Evolutionary conservation across 768 basidiomycete genomes (phyloP).

Genomic region (Lentinula aciculospora): DNA sequence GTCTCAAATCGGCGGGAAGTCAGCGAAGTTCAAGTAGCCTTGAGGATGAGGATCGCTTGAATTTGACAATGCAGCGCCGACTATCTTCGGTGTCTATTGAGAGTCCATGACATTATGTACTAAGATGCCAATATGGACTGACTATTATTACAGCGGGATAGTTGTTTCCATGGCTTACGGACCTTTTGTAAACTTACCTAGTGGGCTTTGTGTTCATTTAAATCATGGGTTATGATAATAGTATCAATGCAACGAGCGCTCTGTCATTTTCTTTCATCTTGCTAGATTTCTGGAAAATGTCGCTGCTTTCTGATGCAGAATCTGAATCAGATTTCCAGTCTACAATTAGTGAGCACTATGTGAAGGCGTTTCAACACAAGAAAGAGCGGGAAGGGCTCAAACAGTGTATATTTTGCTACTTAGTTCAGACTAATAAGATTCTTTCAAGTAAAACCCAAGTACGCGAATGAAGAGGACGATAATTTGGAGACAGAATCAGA

Average conservation of each 20-base stretch:
- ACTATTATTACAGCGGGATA: not conserved
- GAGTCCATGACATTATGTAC: not conserved
- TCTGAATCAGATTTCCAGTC: slow-evolving; percentile 34
- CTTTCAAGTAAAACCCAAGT: slow-evolving; percentile 80
- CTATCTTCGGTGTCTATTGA: not conserved
- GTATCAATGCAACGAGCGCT: too few relatives aligned
- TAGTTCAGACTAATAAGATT: not conserved
- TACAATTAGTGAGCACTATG: slow-evolving; percentile 71
- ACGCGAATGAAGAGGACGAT: slow-evolving; percentile 61
- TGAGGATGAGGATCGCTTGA: not conserved
- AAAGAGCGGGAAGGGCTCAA: slow-evolving; percentile 84
- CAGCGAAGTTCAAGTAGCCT: slow-evolving; percentile 1
- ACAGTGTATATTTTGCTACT: slow-evolving; percentile 45
- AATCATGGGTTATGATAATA: too few relatives aligned
- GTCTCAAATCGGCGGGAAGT: slow-evolving; percentile 1
- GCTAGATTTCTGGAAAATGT: slow-evolving; percentile 1
- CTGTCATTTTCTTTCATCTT: too few relatives aligned
- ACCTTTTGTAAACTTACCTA: too few relatives aligned
- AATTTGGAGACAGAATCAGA: slow-evolving; percentile 65
- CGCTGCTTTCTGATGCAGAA: slow-evolving; percentile 39
- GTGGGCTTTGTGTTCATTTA: too few relatives aligned
- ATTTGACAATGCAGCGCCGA: not conserved
- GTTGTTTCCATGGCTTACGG: too few relatives aligned
- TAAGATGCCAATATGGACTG: not conserved
- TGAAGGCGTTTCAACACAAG: slow-evolving; percentile 76